Percentiles rank a stretch among this genome's conserved stretches.
phyloP scores from a whole-genome alignment of 2,329 filamentous ascomycete species.

The Verticillium klebahnii region DNA sequence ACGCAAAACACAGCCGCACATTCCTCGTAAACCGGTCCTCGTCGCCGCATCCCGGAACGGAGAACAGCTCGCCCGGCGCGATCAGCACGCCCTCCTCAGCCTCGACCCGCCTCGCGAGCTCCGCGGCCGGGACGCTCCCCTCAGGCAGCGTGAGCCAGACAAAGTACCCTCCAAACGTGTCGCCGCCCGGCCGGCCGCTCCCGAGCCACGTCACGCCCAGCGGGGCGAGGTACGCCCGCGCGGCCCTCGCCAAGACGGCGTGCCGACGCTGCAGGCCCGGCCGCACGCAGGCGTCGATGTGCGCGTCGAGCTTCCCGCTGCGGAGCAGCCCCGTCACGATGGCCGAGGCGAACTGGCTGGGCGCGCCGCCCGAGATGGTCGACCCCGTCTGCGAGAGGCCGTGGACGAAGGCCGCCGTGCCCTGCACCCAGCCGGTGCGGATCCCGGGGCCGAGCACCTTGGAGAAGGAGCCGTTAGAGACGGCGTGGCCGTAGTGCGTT shows the following conservation, averaged over 20 bases:
- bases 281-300: slow-evolving; percentile 35
- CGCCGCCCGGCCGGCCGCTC: slow-evolving; percentile 22
- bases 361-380: slow-evolving; percentile 52
- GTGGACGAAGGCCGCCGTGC: slow-evolving; percentile 47
- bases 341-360: slow-evolving; percentile 48
- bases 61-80: slow-evolving; percentile 66
- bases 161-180: slow-evolving; percentile 76
- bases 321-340: slow-evolving; percentile 44
- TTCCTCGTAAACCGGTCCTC: slow-evolving; percentile 51
- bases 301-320: slow-evolving; percentile 36
- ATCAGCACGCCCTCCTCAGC: slow-evolving; percentile 57
- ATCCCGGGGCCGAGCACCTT: slow-evolving; percentile 81
- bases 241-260: slow-evolving; percentile 49
- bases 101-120: slow-evolving; percentile 53
- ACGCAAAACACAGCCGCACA: slow-evolving; percentile 66
- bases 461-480: slow-evolving; percentile 86
- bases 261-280: slow-evolving; percentile 45
- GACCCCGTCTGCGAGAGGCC: slow-evolving; percentile 50
- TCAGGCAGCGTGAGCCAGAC: slow-evolving; percentile 68
- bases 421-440: slow-evolving; percentile 86
- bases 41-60: slow-evolving; percentile 53
- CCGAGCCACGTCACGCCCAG: slow-evolving; percentile 49
- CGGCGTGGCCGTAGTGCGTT: slow-evolving; percentile 64
- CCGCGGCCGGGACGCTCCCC: slow-evolving; percentile 38
- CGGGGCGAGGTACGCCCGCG: slow-evolving; percentile 56